A percentile compares a stretch with the other conserved stretches of the same genome.
Conservation (phyloP, 805 yeast species). For the Millerago galiae region DNA sequence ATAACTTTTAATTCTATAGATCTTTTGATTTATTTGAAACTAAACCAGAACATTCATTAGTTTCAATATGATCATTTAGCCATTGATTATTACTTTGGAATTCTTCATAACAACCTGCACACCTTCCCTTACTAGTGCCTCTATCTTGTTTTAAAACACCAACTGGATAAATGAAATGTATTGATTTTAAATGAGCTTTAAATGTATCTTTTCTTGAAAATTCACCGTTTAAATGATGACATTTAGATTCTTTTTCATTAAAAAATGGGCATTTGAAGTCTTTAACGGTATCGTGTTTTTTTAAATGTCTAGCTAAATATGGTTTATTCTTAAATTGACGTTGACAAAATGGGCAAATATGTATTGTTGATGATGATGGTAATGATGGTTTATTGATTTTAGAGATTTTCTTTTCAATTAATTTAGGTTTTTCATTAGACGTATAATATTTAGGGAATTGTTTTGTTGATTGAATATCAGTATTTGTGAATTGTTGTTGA, state of each 20-base stretch:
- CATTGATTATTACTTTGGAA: constrained; percentile 62
- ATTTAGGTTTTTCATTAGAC: neutral
- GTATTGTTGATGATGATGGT: constrained; percentile 11
- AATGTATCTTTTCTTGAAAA: constrained; percentile 76
- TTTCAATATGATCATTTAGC: constrained; percentile 59
- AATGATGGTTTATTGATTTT: constrained; percentile 9
- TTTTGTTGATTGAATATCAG: constrained; percentile 7
- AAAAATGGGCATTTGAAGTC: constrained; percentile 79
- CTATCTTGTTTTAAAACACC: constrained; percentile 66
- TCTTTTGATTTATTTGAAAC: constrained; percentile 7
- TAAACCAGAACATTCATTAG: constrained; percentile 39
- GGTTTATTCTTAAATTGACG: constrained; percentile 72
- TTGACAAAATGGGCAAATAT: constrained; percentile 58
- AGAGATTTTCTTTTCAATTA: neutral
- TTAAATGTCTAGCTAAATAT: constrained; percentile 74
- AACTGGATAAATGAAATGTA: constrained; percentile 69
- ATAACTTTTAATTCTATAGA: neutral
- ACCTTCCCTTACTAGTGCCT: constrained; percentile 49
- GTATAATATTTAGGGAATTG: constrained; percentile 20
- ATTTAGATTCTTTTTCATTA: constrained; percentile 27
- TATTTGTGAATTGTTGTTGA: neutral
- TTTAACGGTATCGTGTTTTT: constrained; percentile 70
- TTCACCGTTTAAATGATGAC: constrained; percentile 66
- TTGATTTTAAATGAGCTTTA: constrained; percentile 71
- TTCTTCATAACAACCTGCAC: constrained; percentile 58